These are phyloP conservation scores for Linum usitatissimum DNA, from an alignment of 345 rosid genomes.

Conservation along the genomic window DNA sequence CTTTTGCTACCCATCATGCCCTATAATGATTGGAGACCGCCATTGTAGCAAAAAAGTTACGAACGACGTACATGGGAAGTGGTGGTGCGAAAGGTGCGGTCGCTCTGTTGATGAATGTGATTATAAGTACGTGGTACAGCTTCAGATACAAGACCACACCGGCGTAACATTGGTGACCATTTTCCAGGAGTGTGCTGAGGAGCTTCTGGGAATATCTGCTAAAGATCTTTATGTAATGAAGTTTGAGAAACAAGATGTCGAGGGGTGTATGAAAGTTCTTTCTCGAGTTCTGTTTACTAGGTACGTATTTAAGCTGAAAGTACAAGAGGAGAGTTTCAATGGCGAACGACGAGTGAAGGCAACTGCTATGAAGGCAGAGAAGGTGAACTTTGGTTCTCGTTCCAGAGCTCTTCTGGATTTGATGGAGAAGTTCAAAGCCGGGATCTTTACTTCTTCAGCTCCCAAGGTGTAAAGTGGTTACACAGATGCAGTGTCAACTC, in stretches of 20 bases:
- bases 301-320: constrained; percentile 2
- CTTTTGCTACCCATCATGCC: not conserved
- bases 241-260: not conserved
- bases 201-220: constrained; percentile 4
- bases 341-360: constrained; percentile 1
- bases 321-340: not conserved
- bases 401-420: not conserved
- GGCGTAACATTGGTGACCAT: constrained; percentile 2
- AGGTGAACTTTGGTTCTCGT: not conserved
- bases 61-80: not conserved
- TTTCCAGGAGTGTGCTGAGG: constrained; percentile 3
- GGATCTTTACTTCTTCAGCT: not conserved
- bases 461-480: not conserved
- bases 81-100: constrained; percentile 1
- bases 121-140: not conserved
- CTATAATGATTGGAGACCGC: constrained; percentile 2
- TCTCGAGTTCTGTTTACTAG: not conserved
- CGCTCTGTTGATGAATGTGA: constrained; percentile 4
- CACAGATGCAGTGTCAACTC: not conserved
- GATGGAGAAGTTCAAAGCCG: not conserved
- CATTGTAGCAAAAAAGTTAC: not conserved
- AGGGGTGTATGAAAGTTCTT: not conserved
- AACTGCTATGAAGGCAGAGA: not conserved
- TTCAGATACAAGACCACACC: constrained; percentile 2
- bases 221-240: constrained; percentile 2